Evolutionary conservation across 2,329 filamentous ascomycete species (phyloP), one percentile per base, ranked within the genome.

Genomic region (Colletotrichum sp.): DNA sequence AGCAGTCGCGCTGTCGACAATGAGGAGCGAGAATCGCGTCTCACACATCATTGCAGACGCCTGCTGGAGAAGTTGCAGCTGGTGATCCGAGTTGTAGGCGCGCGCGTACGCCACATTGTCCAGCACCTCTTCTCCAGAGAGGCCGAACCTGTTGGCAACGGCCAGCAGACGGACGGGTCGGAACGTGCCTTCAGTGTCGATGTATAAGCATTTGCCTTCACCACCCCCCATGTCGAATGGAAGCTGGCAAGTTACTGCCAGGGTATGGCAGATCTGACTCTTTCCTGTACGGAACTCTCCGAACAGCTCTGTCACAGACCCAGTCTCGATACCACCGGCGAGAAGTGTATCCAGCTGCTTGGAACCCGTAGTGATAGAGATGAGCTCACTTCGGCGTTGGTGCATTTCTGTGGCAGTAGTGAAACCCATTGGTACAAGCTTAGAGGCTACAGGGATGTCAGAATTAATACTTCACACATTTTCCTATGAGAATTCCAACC

Each of bases 361-460:
- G 10, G 97, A 98, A 74, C 97, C 97, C 5, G 97, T 99, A 5
- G 97, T 98, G 79, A 99, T 98, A 16, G 96, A 98, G 79, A 99
- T 99, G 75, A 99, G 91, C 85, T 98, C 97, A 84, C 96, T 98
- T 84, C 97, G 93, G 78, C 97, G 94, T 80, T 96, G 95, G 83
- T 99, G 97, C 96, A 99, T 99, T 86, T 99, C 97, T 1, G 97
- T 99, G 5, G 97, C 97, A 0, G 97, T 99, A 2, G 97, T 99
- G 83, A 99, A 99, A 56, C 97, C 97, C 96, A 99, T 98, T 0
- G 97, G 97, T 1, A 99, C 97, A 67, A 98, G 91, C 85, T 98
- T 99, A 2, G 96, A 96, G 32, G 96, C 96, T 97, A 79, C 10
- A 38, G 30, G 8, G 5, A 10, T 26, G 61, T 66, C 26, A 66